phyloP scores from a whole-genome alignment of 2,329 filamentous ascomycete species.

The Cercospora nicotianae region DNA sequence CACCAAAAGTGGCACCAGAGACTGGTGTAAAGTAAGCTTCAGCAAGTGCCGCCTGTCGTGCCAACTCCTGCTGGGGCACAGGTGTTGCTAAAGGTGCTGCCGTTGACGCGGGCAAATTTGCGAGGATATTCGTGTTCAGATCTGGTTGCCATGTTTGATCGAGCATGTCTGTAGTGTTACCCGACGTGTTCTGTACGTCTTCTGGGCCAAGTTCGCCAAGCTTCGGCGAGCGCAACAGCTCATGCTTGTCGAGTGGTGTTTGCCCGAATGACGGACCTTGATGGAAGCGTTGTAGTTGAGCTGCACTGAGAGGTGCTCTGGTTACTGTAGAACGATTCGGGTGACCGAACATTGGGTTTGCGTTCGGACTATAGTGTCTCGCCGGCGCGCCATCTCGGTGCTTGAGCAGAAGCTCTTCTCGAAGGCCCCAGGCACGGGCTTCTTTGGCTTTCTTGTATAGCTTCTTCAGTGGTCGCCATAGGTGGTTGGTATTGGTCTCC shows the following conservation, averaged over 20 bases:
- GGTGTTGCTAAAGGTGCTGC: conserved; percentile 16
- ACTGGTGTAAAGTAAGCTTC: conserved; percentile 20
- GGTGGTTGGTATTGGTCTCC: conserved; percentile 49
- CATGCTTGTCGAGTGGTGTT: conserved; percentile 38
- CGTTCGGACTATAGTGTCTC: conserved; percentile 37
- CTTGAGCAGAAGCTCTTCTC: conserved; percentile 37
- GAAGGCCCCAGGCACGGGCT: conserved; percentile 54
- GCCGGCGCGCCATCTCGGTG: conserved; percentile 25
- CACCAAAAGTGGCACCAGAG: conserved; percentile 21
- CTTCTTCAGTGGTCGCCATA: conserved; percentile 64
- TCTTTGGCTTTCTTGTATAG: conserved; percentile 60
- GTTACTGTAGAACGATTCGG: conserved; percentile 33
- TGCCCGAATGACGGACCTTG: conserved; percentile 37
- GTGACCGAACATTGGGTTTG: conserved; percentile 39
- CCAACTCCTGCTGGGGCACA: background rate
- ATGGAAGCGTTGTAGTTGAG: conserved; percentile 38
- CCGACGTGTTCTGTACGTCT: conserved; percentile 23
- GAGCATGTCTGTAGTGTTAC: conserved; percentile 14
- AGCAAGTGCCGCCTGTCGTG: conserved; percentile 12
- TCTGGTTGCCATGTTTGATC: conserved; percentile 11
- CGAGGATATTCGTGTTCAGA: conserved; percentile 5
- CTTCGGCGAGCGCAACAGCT: conserved; percentile 36
- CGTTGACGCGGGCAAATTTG: background rate
- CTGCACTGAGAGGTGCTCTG: conserved; percentile 37
- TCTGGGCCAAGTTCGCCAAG: conserved; percentile 22